phyloP scores from a whole-genome alignment of 768 basidiomycete genomes.

The Mycena epipterygia region DNA sequence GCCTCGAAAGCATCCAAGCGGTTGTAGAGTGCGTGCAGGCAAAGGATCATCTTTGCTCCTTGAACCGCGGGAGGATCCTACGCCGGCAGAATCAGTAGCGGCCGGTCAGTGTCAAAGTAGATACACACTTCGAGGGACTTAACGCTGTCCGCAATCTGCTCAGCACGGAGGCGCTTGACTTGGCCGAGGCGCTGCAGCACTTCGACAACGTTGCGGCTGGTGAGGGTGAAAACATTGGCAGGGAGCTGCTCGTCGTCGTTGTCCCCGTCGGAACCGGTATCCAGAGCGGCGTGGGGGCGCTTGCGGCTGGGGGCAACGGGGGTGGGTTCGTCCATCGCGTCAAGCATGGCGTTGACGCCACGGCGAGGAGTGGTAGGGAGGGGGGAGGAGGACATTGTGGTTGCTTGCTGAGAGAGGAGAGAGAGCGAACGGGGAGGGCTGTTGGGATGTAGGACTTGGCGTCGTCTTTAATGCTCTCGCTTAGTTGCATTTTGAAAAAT shows the following conservation, averaged over 20 bases:
- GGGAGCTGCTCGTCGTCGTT: not conserved
- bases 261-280: no score
- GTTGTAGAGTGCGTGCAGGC: not conserved
- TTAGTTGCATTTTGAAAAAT: no score
- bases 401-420: no score
- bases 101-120: not conserved
- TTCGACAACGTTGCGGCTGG: not conserved
- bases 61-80: not conserved
- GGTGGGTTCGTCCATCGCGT: no score
- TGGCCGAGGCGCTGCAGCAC: not conserved
- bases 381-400: no score
- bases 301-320: no score
- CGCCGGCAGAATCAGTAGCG: not conserved
- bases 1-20: not conserved
- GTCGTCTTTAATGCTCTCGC: no score
- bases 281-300: no score
- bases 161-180: not conserved
- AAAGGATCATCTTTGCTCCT: not conserved
- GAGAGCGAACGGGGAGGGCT: no score
- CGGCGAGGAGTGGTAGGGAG: no score
- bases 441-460: no score
- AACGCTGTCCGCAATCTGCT: slow-evolving; percentile 11
- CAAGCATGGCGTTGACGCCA: no score
- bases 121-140: not conserved
- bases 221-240: not conserved